Percentiles rank a stretch among this genome's conserved stretches.
Conservation (phyloP, 164 flowering plant genomes). For the Magnolia changhungtana region DNA sequence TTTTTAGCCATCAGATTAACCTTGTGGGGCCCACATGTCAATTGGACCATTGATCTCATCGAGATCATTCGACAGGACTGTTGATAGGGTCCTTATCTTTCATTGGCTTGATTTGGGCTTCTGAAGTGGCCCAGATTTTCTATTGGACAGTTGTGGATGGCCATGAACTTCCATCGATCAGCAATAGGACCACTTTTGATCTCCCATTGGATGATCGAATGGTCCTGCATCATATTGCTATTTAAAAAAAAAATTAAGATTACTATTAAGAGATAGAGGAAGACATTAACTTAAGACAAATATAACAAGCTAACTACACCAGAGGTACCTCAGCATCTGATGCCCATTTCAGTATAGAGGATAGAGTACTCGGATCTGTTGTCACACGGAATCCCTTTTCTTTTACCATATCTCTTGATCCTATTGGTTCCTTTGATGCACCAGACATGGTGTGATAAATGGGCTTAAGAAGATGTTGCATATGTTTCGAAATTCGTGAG, state of each 20-base stretch:
- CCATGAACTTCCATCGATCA: neutral
- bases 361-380: conserved; percentile 53
- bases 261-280: too few species aligned
- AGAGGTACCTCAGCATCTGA: conserved; percentile 78
- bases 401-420: conserved; percentile 24
- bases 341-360: conserved; percentile 60
- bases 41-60: neutral
- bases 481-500: conserved; percentile 57
- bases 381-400: conserved; percentile 67
- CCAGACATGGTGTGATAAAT: conserved; percentile 41
- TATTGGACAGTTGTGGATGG: neutral
- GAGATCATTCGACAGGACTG: neutral
- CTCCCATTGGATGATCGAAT: neutral
- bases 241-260: too few species aligned
- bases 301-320: too few species aligned
- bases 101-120: neutral
- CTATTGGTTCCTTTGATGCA: conserved; percentile 19
- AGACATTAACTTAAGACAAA: neutral
- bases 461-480: conserved; percentile 60
- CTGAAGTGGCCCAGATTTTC: neutral
- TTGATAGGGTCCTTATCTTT: neutral
- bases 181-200: neutral
- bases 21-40: neutral
- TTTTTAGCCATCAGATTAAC: neutral
- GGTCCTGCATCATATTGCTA: neutral